Evolutionary conservation across 345 rosid species (phyloP).

Genomic region (Heritiera fomes): DNA sequence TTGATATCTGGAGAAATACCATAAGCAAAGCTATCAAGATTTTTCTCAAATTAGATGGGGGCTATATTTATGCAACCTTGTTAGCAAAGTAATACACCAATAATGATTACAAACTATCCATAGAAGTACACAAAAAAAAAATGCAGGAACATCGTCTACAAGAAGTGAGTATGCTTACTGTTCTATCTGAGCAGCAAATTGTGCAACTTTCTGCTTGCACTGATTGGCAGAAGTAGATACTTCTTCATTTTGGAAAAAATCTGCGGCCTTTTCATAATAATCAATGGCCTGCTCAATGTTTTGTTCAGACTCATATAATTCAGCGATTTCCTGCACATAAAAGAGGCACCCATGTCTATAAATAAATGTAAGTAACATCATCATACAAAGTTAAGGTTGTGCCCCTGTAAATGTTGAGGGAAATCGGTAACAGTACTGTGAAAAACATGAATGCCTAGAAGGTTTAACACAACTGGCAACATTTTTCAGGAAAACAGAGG

Average conservation of each 20-base stretch:
- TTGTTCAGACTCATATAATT: conserved; percentile 67
- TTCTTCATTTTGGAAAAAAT: conserved; percentile 79
- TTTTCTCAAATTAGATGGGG: not conserved
- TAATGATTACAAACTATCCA: not conserved
- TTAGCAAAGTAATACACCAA: not conserved
- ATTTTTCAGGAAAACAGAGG: not conserved
- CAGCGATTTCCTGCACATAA: conserved; percentile 73
- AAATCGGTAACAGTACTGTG: not conserved
- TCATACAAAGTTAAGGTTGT: not conserved
- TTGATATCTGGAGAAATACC: conserved; percentile 61
- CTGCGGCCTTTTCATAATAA: conserved; percentile 80
- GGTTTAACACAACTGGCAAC: not conserved
- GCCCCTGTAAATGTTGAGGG: no score
- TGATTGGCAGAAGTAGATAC: conserved; percentile 93
- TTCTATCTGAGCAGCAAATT: conserved; percentile 83
- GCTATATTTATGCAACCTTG: not conserved
- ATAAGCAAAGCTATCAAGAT: conserved; percentile 4
- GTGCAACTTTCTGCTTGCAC: conserved; percentile 97
- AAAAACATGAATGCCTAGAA: not conserved
- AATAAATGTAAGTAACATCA: not conserved
- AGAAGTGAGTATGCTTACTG: conserved; percentile 53
- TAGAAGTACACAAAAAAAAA: not conserved
- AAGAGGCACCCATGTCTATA: conserved; percentile 1
- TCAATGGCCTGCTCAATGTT: conserved; percentile 60
- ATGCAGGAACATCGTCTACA: not conserved